Evolutionary conservation across 305 asterid genomes (phyloP).

Genomic region (Petunia hybrid): DNA sequence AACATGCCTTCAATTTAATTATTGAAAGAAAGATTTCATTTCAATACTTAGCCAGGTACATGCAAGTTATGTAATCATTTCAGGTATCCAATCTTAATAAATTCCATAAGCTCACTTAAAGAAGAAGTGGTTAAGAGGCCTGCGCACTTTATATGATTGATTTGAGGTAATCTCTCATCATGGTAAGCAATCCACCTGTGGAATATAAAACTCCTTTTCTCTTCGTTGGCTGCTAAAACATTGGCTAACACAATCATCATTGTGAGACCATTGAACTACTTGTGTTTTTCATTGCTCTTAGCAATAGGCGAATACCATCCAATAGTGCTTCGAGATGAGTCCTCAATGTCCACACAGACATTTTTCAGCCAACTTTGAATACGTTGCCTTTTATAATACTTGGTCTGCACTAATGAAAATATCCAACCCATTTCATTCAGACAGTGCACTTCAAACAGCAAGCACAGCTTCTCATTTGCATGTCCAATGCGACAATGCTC

Average conservation of each 20-base stretch:
- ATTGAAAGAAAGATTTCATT: too few relatives aligned
- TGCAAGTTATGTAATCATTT: too few relatives aligned
- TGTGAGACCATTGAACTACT: constrained; percentile 6
- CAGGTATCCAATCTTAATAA: too few relatives aligned
- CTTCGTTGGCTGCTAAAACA: neutral
- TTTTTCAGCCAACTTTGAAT: constrained; percentile 10
- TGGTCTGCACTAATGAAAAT: constrained; percentile 19
- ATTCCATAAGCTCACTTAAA: neutral
- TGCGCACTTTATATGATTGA: constrained; percentile 24
- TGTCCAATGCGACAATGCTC: neutral
- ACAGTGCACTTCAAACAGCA: neutral
- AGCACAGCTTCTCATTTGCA: neutral
- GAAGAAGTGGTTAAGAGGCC: neutral
- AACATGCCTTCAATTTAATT: too few relatives aligned
- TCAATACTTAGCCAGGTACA: too few relatives aligned
- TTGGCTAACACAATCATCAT: constrained; percentile 11
- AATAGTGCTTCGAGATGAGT: neutral
- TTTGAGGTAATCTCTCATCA: neutral
- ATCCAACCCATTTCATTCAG: neutral
- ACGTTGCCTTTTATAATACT: neutral
- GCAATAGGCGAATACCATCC: neutral
- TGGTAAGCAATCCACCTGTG: neutral
- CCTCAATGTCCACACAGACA: constrained; percentile 26
- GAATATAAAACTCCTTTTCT: neutral
- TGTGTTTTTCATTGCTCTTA: neutral